A percentile compares a stretch with the other conserved stretches of the same genome.
These are phyloP conservation scores for Leucocoprinus leucothites DNA, from an alignment of 768 basidiomycete species.

Conservation along the genomic window DNA sequence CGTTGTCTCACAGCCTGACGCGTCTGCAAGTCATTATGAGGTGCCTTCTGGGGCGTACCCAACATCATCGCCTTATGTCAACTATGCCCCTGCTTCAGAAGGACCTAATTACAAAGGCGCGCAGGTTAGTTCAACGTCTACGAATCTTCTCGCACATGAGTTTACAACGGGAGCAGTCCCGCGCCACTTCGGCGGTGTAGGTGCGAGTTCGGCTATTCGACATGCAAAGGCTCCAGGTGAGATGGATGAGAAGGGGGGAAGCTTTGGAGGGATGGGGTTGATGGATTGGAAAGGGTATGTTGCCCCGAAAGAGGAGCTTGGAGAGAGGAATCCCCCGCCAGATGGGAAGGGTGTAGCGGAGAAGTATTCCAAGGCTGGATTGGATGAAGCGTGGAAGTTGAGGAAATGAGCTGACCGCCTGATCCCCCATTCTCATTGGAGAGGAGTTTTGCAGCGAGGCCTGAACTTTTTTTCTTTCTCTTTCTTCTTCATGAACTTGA, in stretches of 20 bases:
- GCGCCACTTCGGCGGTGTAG: constrained; percentile 41
- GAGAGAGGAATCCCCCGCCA: constrained; percentile 45
- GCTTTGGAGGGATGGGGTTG: constrained; percentile 38
- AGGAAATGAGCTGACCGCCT: constrained; percentile 34
- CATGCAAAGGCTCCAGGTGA: constrained; percentile 40
- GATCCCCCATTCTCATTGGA: not conserved
- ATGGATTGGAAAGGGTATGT: constrained; percentile 38
- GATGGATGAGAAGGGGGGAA: constrained; percentile 40
- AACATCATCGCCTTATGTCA: constrained; percentile 42
- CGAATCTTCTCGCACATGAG: constrained; percentile 34
- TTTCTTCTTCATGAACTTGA: no score
- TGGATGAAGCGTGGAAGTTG: constrained; percentile 45
- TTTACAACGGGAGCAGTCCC: constrained; percentile 39
- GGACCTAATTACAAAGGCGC: constrained; percentile 31
- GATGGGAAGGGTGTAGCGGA: constrained; percentile 37
- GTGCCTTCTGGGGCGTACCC: constrained; percentile 74
- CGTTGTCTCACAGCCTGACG: constrained; percentile 73
- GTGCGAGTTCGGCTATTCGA: constrained; percentile 45
- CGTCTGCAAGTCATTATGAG: constrained; percentile 54
- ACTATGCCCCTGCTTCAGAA: constrained; percentile 34
- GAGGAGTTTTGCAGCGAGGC: not conserved
- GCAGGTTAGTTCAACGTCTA: constrained; percentile 41
- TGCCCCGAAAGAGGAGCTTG: constrained; percentile 33
- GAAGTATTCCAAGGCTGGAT: constrained; percentile 43
- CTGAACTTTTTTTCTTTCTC: not conserved